Evolutionary conservation across 2,329 filamentous ascomycete genomes (phyloP), one percentile per base, ranked within the genome.

Genomic region (Diaporthe vaccinii): DNA sequence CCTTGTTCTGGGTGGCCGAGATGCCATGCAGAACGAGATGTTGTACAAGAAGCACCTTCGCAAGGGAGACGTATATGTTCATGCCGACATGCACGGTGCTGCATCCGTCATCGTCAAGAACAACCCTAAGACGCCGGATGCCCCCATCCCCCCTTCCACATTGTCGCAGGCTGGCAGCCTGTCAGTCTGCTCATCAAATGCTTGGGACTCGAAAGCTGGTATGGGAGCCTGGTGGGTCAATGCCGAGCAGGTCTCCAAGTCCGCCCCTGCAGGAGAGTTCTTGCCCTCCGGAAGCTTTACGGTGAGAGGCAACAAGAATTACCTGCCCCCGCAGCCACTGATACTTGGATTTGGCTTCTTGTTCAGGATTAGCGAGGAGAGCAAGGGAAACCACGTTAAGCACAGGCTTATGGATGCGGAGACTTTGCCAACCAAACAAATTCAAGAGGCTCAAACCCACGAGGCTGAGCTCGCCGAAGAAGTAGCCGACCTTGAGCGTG

Each of bases 191-290:
- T 94, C 94, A 12, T 98, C 95, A 1, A 93, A 89, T 74, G 97
- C 96, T 0, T 99, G 97, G 97, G 97, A 98, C 76, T 96, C 94
- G 1, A 99, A 99, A 83, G 96, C 96, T 12, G 91, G 95, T 22
- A 98, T 98, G 94, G 93, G 94, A 25, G 96, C 96, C 12, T 99
- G 95, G 93, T 99, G 97, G 97, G 96, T 97, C 0, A 92, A 93
- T 77, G 93, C 94, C 2, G 93, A 96, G 72, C 96, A 98, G 82
- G 95, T 99, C 0, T 95, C 94, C 14, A 98, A 98, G 84, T 94
- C 92, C 46, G 93, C 93, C 0, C 89, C 92, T 0, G 91, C 90
- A 0, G 96, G 96, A 34, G 96, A 97, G 78, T 96, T 94, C 79
- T 84, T 99, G 9, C 90, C 92, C 0, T 88, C 90, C 0, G 97